Evolutionary conservation across 257 asterid genomes (phyloP).

Genomic region (Solanum commersonii): DNA sequence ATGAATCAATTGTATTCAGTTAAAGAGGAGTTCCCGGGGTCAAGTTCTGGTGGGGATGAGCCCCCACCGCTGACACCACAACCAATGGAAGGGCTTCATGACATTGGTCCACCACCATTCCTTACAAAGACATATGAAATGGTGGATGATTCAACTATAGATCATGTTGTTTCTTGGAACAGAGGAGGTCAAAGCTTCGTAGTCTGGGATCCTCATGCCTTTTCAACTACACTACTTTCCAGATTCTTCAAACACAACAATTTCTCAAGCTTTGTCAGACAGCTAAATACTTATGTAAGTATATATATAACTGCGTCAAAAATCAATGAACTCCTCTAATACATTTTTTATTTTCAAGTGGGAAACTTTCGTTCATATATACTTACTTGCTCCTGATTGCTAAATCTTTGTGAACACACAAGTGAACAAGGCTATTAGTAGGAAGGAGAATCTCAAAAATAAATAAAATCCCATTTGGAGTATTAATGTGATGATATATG

Average conservation of each 20-base stretch:
- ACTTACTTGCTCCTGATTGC: neutral
- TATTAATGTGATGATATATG: neutral
- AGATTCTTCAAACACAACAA: slow-evolving; percentile 67
- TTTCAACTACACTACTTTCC: slow-evolving; percentile 45
- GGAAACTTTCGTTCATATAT: neutral
- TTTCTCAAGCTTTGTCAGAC: slow-evolving; percentile 85
- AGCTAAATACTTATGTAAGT: slow-evolving; percentile 86
- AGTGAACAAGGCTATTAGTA: slow-evolving; percentile 1
- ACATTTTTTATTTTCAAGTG: neutral
- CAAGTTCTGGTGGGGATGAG: neutral
- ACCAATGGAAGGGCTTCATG: slow-evolving; percentile 81
- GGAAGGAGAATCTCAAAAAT: neutral
- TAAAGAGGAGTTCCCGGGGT: slow-evolving; percentile 44
- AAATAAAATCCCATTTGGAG: neutral
- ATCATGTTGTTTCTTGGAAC: slow-evolving; percentile 62
- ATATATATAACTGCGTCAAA: neutral
- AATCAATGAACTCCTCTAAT: neutral
- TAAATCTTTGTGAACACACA: neutral
- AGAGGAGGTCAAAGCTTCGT: slow-evolving; percentile 68
- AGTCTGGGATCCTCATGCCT: slow-evolving; percentile 79
- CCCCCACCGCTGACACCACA: slow-evolving; percentile 22
- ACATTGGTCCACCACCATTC: slow-evolving; percentile 80
- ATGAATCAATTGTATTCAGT: slow-evolving; percentile 25
- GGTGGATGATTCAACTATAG: slow-evolving; percentile 60
- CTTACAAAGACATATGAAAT: slow-evolving; percentile 73